A percentile compares a stretch with the other conserved stretches of the same genome.
These are phyloP conservation scores for Rubia tinctorum DNA, from an alignment of 305 asterid genomes.

Conservation along the genomic window DNA sequence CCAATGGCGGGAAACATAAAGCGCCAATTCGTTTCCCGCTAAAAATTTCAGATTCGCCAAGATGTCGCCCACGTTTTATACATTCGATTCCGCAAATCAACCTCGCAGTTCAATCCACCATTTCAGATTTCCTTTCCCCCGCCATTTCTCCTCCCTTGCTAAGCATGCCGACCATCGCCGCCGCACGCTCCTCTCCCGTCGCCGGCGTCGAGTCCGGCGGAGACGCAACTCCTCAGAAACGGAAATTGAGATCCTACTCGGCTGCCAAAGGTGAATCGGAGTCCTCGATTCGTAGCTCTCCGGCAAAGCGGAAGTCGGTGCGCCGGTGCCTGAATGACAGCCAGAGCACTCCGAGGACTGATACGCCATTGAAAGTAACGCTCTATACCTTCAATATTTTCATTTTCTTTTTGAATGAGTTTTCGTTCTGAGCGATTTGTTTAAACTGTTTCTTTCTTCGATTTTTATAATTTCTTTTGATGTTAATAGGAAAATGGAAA, in stretches of 20 bases:
- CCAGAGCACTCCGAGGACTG: conserved; percentile 34
- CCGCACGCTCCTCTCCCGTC: conserved; percentile 31
- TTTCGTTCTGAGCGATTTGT: neutral
- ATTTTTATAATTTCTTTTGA: neutral
- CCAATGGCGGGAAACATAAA: conserved; percentile 34
- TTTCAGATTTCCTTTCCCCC: neutral
- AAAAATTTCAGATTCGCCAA: conserved; percentile 16
- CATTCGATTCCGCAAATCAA: neutral
- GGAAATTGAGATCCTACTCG: conserved; percentile 49
- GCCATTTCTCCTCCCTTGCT: neutral
- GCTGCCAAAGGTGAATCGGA: conserved; percentile 13
- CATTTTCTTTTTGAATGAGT: neutral
- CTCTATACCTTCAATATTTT: neutral
- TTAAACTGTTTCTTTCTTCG: neutral
- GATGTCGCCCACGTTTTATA: neutral
- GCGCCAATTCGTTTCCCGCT: conserved; percentile 36
- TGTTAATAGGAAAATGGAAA: conserved; percentile 31
- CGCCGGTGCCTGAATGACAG: conserved; percentile 42
- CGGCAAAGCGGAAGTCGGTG: conserved; percentile 54
- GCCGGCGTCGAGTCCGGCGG: conserved; percentile 21
- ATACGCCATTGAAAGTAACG: conserved; percentile 34
- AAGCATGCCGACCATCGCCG: conserved; percentile 59
- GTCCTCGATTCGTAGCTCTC: conserved; percentile 36
- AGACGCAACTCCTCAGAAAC: conserved; percentile 45
- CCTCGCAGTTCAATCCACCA: neutral